Base-by-base conservation (phyloP, 495 filamentous ascomycete species). In the Daldinia caldariorum region DNA sequence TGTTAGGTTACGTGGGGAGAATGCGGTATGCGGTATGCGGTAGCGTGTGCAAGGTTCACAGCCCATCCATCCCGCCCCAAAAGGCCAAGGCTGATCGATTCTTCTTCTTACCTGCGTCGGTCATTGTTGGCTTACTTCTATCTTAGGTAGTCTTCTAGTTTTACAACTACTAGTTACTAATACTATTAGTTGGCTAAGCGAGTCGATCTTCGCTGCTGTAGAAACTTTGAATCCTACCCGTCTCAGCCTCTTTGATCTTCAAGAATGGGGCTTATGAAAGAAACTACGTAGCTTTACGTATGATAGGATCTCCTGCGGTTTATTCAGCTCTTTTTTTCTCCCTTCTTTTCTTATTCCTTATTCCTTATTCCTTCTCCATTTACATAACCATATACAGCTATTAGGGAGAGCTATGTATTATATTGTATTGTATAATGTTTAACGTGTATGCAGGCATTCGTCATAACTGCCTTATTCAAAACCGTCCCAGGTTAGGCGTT, bases 171-270 rank as follows among this genome's bases (percentile, higher is more conserved):
- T 26, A 1, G n/a, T 3, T 26, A 26, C 26, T 26, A 26, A 26
- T 26, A 26, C 26, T 26, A 26, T 26, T 26, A 45, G 16, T 18
- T 16, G 16, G 18, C 9, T 22, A 22, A 47, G 41, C 41, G 41
- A 45, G 41, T 47, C 20, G 2, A 59, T 71, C 68, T 51, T 45
- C 45, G 53, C 58, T 66, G 18, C 58, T 66, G 18, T 58, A 58
- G 18, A 66, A 59, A 6, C 34, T 45, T 47, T 47, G 9, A 47
- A 47, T 47, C 43, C 43, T 47, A 41, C 58, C 37, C 13, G 47
- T 63, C 59, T 67, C 62, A 66, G 58, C 58, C 58, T 63, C 69
- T 67, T 67, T 71, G 63, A 67, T 71, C 63, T 61, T 62, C 43
- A 26, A 66, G 32, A 50, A 51, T 14, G 32, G 32, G 32, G 20